A percentile compares a stretch with the other conserved stretches of the same genome.
phyloP scores from a whole-genome alignment of 148 eudicot genomes.

The Dysphania ambrosioides region DNA sequence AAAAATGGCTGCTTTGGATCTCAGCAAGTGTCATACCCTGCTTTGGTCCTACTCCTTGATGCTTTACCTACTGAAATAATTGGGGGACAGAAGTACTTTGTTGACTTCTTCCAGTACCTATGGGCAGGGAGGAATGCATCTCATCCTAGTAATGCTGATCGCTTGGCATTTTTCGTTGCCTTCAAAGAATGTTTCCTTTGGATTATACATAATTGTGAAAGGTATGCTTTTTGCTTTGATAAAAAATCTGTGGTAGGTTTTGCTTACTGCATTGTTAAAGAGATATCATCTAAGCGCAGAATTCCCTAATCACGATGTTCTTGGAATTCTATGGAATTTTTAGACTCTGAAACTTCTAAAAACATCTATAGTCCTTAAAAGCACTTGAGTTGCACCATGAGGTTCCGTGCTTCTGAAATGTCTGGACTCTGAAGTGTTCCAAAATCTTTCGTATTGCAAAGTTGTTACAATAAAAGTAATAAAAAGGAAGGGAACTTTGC shows the following conservation, averaged over 20 bases:
- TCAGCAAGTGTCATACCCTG: constrained; percentile 89
- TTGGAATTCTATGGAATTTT: neutral
- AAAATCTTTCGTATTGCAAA: neutral
- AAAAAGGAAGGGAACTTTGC: neutral
- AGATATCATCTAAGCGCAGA: neutral
- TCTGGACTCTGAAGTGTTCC: no score
- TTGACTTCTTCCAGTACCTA: constrained; percentile 68
- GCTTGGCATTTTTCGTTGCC: constrained; percentile 59
- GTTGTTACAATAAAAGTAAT: neutral
- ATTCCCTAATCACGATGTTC: neutral
- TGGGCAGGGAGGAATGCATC: constrained; percentile 77
- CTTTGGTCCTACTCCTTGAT: constrained; percentile 68
- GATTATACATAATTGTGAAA: constrained; percentile 59
- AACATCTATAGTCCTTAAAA: neutral
- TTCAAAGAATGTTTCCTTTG: constrained; percentile 73
- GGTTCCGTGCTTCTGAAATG: neutral
- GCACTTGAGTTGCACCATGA: neutral
- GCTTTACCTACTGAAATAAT: constrained; percentile 53
- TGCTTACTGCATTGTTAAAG: neutral
- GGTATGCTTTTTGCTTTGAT: constrained; percentile 41
- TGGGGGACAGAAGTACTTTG: constrained; percentile 51
- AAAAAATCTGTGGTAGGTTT: neutral
- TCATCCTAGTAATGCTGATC: constrained; percentile 53
- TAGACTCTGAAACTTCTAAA: no score
- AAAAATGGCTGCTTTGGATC: constrained; percentile 94